These are phyloP conservation scores for Psilocybe sp. DNA, from an alignment of 768 basidiomycete genomes.

Conservation along the genomic window DNA sequence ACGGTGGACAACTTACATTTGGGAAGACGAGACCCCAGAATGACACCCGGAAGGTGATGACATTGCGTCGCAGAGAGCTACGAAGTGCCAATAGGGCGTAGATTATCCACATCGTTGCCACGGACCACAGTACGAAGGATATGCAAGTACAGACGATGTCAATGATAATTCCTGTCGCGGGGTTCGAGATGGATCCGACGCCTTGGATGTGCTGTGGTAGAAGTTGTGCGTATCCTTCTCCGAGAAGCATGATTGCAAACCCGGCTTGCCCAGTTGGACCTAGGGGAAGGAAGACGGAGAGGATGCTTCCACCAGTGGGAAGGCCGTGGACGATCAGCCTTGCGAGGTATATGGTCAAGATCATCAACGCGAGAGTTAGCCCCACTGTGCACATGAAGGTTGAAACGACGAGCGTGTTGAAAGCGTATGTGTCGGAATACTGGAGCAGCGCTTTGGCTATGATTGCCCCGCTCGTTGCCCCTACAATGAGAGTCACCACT, in stretches of 20 bases:
- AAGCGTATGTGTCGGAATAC: slow-evolving; percentile 44
- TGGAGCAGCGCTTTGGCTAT: slow-evolving; percentile 47
- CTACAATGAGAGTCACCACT: slow-evolving; percentile 70
- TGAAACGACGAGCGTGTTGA: slow-evolving; percentile 52
- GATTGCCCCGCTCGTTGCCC: slow-evolving; percentile 62
- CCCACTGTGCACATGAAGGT: slow-evolving; percentile 57
- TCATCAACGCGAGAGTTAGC: slow-evolving; percentile 59
- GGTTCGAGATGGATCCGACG: slow-evolving; percentile 30
- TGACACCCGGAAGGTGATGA: slow-evolving; percentile 50
- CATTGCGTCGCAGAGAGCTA: slow-evolving; percentile 35
- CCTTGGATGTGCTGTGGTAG: slow-evolving; percentile 28
- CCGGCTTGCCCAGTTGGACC: slow-evolving; percentile 74
- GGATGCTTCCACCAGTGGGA: slow-evolving; percentile 41
- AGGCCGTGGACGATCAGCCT: slow-evolving; percentile 58
- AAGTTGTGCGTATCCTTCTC: slow-evolving; percentile 39
- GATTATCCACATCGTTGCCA: slow-evolving; percentile 62
- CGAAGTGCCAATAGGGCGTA: slow-evolving; percentile 51
- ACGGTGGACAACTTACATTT: slow-evolving; percentile 37
- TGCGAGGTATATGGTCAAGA: slow-evolving; percentile 61
- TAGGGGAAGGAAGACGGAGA: slow-evolving; percentile 70
- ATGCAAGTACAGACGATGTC: slow-evolving; percentile 43
- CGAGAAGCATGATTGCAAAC: slow-evolving; percentile 53
- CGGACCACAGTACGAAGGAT: slow-evolving; percentile 56
- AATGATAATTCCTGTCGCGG: slow-evolving; percentile 32
- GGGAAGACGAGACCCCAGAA: slow-evolving; percentile 76